Percentiles rank a stretch among this genome's conserved stretches.
These are phyloP conservation scores for Misopates orontium DNA, from an alignment of 257 asterid genomes.

Conservation along the genomic window DNA sequence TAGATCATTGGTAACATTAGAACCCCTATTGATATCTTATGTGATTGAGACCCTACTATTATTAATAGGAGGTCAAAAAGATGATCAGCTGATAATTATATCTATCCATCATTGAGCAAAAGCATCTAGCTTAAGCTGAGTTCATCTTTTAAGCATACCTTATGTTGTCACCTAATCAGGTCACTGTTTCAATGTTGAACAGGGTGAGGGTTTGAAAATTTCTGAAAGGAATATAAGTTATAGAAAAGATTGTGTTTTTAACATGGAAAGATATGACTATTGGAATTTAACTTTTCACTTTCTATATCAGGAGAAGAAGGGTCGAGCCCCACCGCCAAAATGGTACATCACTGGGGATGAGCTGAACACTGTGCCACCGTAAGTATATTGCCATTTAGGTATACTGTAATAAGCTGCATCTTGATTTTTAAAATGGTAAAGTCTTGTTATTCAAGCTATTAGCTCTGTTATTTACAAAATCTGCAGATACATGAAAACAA, in stretches of 20 bases:
- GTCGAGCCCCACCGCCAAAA: conserved; percentile 70
- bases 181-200: conserved; percentile 9
- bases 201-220: background rate
- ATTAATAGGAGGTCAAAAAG: no score
- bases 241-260: conserved; percentile 6
- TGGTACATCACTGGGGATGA: conserved; percentile 82
- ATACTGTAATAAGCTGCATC: background rate
- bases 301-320: conserved; percentile 65
- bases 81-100: background rate
- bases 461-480: conserved; percentile 29
- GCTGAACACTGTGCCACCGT: conserved; percentile 80
- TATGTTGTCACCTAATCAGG: background rate
- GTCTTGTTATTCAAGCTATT: conserved; percentile 9
- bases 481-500: conserved; percentile 90
- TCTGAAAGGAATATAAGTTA: background rate
- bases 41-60: conserved; percentile 3
- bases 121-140: conserved; percentile 5
- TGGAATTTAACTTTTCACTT: background rate
- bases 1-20: background rate
- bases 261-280: background rate
- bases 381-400: conserved; percentile 38
- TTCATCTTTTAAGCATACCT: background rate
- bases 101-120: conserved; percentile 11
- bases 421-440: background rate
- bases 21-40: background rate